Conservation (phyloP, 139 green algal species). For the Chlorella ohadii region DNA sequence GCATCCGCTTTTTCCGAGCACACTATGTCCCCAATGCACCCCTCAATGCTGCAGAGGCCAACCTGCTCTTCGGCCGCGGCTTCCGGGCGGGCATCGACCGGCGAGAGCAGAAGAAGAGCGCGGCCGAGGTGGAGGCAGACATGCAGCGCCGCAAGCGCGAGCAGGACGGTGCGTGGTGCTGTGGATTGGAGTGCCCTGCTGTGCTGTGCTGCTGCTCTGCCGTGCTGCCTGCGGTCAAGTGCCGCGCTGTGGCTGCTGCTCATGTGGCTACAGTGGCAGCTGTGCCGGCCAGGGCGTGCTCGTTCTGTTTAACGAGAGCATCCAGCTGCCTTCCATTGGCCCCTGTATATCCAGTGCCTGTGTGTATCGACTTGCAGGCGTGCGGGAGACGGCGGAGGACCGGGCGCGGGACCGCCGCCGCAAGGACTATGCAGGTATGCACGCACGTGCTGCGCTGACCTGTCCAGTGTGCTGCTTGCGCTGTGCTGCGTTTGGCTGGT, state of each 20-base stretch:
- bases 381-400: slow-evolving; percentile 70
- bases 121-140: slow-evolving; percentile 70
- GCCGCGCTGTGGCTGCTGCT: neutral
- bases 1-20: too few species aligned
- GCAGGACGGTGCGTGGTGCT: neutral
- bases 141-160: slow-evolving; percentile 52
- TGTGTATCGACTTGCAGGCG: too few species aligned
- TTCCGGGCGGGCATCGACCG: slow-evolving; percentile 93
- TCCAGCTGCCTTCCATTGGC: too few species aligned
- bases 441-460: too few species aligned
- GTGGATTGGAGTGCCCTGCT: neutral
- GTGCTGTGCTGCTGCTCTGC: neutral
- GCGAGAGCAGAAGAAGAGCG: slow-evolving; percentile 93
- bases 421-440: neutral
- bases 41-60: slow-evolving; percentile 70
- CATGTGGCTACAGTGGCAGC: neutral
- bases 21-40: too few species aligned
- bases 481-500: too few species aligned
- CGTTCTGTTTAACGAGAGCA: too few species aligned
- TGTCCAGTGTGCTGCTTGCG: neutral
- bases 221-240: neutral
- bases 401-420: slow-evolving; percentile 52
- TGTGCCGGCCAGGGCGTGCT: neutral
- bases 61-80: slow-evolving; percentile 94
- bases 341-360: too few species aligned